Base-by-base conservation (phyloP, 2,329 filamentous ascomycete genomes). In the Cladosporium austrohemisphaericum region DNA sequence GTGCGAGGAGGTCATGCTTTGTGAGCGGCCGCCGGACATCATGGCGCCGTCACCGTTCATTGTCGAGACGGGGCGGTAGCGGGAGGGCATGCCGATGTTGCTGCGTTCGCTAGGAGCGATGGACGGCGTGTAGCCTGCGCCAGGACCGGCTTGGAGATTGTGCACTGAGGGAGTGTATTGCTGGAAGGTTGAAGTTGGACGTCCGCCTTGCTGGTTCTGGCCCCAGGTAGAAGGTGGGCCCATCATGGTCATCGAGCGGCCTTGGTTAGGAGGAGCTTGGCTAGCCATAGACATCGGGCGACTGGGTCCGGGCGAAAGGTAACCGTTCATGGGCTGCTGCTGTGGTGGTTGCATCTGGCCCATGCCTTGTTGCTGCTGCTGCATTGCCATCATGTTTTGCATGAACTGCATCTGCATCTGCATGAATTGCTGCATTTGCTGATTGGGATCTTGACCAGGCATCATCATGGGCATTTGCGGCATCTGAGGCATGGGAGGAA, bases 21-120 rank as follows among this genome's bases (percentile, higher is more conserved):
- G 60, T 9, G 75, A 48, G 77, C 73, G 33, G 28, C 51, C 57
- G 29, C 38, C 41, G n/a, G 56, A 52, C 33, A 38, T 37, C 33
- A 29, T 37, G n/a, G 53, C 48, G 48, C 23, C 36, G 44, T 37
- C 57, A 46, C 43, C 44, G 32, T 36, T 33, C 44, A 47, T 47
- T n/a, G 49, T 53, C 41, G 14, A 85, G 84, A 97, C 92, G 1
- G 93, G 90, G 37, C 93, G 81, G 70, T 98, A 98, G 36, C 93
- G 83, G 25, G 88, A 85, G 7, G 93, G 90, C 45, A 95, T 78
- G 13, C 93, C 93, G 53, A 96, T 75, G 66, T 94, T 97, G 75
- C 91, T 97, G 53, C 93, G 85, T 71, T 97, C 93, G 4, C 89
- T 95, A 1, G 93, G 93, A 2, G 93, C 92, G 57, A 98, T 95